Conservation (phyloP, 192 early-diverging fungal species). For the Entomortierella parvispora region DNA sequence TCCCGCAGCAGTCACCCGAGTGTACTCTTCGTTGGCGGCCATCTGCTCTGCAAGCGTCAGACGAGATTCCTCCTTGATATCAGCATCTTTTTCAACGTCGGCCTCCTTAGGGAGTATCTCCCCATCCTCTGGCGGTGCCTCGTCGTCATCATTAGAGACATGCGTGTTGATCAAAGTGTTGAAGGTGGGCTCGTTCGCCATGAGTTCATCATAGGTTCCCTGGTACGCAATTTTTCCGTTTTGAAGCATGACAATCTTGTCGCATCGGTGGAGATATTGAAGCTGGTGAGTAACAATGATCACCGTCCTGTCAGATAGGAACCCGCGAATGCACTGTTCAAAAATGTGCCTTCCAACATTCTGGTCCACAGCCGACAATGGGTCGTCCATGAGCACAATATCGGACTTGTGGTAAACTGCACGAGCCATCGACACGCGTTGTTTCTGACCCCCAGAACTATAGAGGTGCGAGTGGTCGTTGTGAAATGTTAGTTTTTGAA, state of each 20-base stretch:
- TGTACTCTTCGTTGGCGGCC: not conserved
- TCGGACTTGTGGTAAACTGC: conserved; percentile 88
- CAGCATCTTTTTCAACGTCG: not conserved
- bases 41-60: conserved; percentile 5
- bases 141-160: conserved; percentile 25
- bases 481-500: no score
- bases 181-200: conserved; percentile 52
- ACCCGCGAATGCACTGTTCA: conserved; percentile 66
- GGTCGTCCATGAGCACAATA: conserved; percentile 80
- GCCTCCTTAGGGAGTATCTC: no score
- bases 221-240: conserved; percentile 74
- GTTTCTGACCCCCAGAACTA: conserved; percentile 87
- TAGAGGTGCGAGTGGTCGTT: not conserved
- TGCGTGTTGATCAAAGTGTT: conserved; percentile 31
- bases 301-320: conserved; percentile 75
- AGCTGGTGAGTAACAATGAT: conserved; percentile 84
- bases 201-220: conserved; percentile 71
- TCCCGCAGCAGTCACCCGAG: conserved; percentile 2
- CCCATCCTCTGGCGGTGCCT: no score
- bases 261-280: conserved; percentile 72
- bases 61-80: not conserved
- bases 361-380: conserved; percentile 63
- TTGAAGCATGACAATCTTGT: conserved; percentile 72
- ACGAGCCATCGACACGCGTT: conserved; percentile 63
- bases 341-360: conserved; percentile 75